Base-by-base conservation (phyloP, 164 flowering plant genomes). In the Dillenia turbinata region DNA sequence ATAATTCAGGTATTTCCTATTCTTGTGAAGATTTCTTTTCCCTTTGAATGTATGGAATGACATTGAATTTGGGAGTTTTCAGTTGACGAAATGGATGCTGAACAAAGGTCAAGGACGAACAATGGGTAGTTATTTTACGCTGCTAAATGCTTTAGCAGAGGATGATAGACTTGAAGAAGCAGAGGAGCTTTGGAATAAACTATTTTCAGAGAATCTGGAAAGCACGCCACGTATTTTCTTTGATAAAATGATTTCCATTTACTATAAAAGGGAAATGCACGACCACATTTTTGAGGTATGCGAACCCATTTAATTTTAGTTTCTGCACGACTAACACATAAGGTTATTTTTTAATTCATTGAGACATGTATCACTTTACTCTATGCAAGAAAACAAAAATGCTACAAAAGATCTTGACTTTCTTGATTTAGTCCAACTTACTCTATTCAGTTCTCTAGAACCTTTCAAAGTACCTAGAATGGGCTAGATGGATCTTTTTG, bases 91-190 rank as follows among this genome's bases (percentile, higher is more conserved):
- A 70, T 92, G 98, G 98, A 92, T 92, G 96, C 53, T 92, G 56
- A 92, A 92, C 77, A 92, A 92, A 81, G 98, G 98, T 49, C 98
- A 92, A 78, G 96, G 98, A 33, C 84, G 80, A 77, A 92, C 98
- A 64, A 89, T 82, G 95, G 96, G 96, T 55, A 90, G 85, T 53
- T 88, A 90, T 68, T 85, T 65, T 71, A 78, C 78, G 4, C 69
- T 90, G 56, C 61, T 90, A 47, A 88, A 83, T 79, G 96, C 98
- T 52, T 80, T 92, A 51, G 86, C 84, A 24, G 87, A 86, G 61
- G 96, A 92, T 75, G 93, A 70, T 8, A 81, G 98, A 72, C 75
- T 92, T 62, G 96, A 87, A 50, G 98, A 92, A 77, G 96, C 88
- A 46, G 92, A 90, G 65, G 90, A 90, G 67, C 89, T 92, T 46